Base-by-base conservation (phyloP, 768 basidiomycete species). In the Collybiopsis confluens region DNA sequence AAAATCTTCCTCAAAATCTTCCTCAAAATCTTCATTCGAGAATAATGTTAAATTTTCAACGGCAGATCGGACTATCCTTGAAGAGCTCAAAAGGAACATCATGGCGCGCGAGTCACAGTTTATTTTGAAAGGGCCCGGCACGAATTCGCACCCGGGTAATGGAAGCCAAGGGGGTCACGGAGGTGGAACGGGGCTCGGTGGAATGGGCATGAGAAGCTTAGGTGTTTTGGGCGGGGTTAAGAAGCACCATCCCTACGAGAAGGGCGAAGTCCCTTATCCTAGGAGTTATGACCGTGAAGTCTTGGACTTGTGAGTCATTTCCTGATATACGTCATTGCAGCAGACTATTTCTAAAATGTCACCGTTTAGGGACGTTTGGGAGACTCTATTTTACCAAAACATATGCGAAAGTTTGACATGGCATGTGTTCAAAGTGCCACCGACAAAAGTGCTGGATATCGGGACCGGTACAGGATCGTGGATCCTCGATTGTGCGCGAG, bases 401-500 rank as follows among this genome's bases (percentile, higher is more conserved):
- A 69, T 81, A 10, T 80, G 77, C 55, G 75, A 78, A 37, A 82
- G 82, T 59, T 61, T 81, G 26, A 86, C 85, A 0, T 86, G 79
- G 75, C 85, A 88, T 67, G 72, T 77, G 45, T 86, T 88, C 58
- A 73, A 79, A 23, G 74, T 66, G 18, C 78, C 81, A 6, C 86
- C 87, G 3, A 69, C 70, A 2, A 79, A 76, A 76, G 85, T 86
- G 83, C 71, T 90, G 26, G 88, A 90, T 59, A 68, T 90, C 42
- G 88, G 87, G 9, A 28, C 59, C 85, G 85, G 87, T 6, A 81
- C 84, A 11, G 88, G 88, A 15, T 77, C 79, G 16, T 90, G 88
- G 88, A 77, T 88, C 42, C 58, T 89, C 50, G 76, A 84, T 33
- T 81, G 80, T 58, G 86, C 86, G 9, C 72, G 73, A 56, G 65